phyloP scores from a whole-genome alignment of 257 asterid genomes.

The Jacaranda copaia region DNA sequence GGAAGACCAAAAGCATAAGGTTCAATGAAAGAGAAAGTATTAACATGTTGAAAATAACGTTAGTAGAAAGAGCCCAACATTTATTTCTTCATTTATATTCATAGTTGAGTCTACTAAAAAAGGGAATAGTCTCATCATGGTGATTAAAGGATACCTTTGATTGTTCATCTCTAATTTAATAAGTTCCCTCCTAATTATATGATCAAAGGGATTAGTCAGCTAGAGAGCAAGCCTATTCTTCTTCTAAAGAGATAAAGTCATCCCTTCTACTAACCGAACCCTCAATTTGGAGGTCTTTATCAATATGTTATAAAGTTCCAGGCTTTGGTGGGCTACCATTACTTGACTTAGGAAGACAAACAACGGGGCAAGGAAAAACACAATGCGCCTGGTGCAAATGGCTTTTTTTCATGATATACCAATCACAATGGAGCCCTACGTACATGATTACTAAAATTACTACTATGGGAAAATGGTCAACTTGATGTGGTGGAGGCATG shows the following conservation, averaged over 20 bases:
- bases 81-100: not conserved
- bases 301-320: too few species aligned
- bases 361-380: conserved; percentile 20
- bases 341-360: conserved; percentile 25
- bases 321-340: not conserved
- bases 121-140: not conserved
- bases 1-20: not conserved
- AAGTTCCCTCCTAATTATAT: too few species aligned
- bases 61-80: not conserved
- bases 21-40: not conserved
- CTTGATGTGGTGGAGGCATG: too few species aligned
- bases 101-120: not conserved
- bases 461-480: too few species aligned
- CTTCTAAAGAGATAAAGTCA: too few species aligned
- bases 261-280: not conserved
- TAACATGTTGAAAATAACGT: too few species aligned
- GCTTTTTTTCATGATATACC: not conserved
- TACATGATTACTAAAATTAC: too few species aligned
- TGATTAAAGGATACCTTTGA: not conserved
- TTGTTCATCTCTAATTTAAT: not conserved
- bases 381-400: conserved; percentile 27
- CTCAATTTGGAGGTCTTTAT: too few species aligned
- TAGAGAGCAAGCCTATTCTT: too few species aligned
- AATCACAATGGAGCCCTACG: too few species aligned
- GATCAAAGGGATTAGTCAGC: too few species aligned